A percentile compares a stretch with the other conserved stretches of the same genome.
These are phyloP conservation scores for Umbelopsis vinacea DNA, from an alignment of 192 early-diverging fungal species.

Conservation along the genomic window DNA sequence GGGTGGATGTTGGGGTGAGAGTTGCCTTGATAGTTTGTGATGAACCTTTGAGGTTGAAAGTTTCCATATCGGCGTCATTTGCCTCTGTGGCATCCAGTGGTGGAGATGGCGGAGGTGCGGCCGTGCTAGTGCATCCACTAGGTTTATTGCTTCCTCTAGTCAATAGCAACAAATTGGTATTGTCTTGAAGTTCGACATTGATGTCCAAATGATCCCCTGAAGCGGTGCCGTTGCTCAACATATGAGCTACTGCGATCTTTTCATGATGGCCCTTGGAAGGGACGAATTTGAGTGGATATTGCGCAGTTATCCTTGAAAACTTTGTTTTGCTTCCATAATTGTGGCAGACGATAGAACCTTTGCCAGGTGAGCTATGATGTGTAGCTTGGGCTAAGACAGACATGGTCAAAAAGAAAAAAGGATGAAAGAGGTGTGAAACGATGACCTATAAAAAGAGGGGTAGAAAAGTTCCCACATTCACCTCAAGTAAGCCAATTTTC, in stretches of 20 bases:
- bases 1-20: constrained; percentile 47
- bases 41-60: constrained; percentile 21
- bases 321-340: constrained; percentile 29
- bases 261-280: constrained; percentile 48
- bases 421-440: background rate
- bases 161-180: constrained; percentile 65
- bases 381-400: constrained; percentile 11
- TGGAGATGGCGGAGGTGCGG: background rate
- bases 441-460: background rate
- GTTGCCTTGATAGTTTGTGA: constrained; percentile 52
- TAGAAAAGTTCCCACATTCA: constrained; percentile 7
- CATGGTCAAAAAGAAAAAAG: background rate
- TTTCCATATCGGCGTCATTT: background rate
- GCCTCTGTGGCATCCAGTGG: constrained; percentile 7
- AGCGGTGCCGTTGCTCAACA: constrained; percentile 80
- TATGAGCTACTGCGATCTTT: constrained; percentile 61
- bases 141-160: constrained; percentile 83
- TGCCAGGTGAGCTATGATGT: constrained; percentile 30
- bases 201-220: constrained; percentile 68
- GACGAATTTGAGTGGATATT: constrained; percentile 65
- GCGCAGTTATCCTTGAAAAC: constrained; percentile 40
- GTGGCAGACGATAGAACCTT: constrained; percentile 34
- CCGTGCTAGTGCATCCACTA: background rate
- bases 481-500: background rate
- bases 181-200: constrained; percentile 50